Evolutionary conservation across 495 filamentous ascomycete genomes (phyloP).

Genomic region (Pseudevernia furfuracea): DNA sequence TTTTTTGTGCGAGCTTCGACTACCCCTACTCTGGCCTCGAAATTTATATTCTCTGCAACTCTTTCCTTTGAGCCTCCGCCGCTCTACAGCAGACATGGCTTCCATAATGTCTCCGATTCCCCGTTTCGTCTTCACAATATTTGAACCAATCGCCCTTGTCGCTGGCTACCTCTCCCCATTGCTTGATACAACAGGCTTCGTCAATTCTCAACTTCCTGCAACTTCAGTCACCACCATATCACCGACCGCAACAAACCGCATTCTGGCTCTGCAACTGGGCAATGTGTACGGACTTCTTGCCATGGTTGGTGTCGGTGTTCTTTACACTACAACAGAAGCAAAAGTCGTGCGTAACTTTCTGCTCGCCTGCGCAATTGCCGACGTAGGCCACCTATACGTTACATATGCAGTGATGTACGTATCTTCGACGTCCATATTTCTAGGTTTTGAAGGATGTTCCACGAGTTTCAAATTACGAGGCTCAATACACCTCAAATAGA

Average conservation of each 20-base stretch:
- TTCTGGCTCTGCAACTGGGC: constrained; percentile 54
- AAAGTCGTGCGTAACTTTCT: constrained; percentile 62
- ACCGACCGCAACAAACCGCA: constrained; percentile 38
- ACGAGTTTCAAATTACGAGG: no score
- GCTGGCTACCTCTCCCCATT: constrained; percentile 50
- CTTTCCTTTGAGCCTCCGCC: background rate
- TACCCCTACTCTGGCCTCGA: no score
- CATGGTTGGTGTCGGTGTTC: constrained; percentile 50
- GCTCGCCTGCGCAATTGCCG: constrained; percentile 54
- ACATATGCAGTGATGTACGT: constrained; percentile 46
- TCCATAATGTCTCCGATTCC: constrained; percentile 45
- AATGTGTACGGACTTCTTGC: constrained; percentile 62
- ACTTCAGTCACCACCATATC: constrained; percentile 24
- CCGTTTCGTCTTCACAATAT: constrained; percentile 48
- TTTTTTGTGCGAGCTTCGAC: no score
- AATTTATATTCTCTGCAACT: no score
- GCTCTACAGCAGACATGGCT: constrained; percentile 35
- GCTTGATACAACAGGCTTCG: constrained; percentile 50
- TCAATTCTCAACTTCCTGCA: constrained; percentile 48
- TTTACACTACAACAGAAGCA: constrained; percentile 55
- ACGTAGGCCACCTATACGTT: constrained; percentile 61
- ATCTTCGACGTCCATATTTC: background rate
- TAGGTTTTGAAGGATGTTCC: no score
- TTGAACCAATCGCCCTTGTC: constrained; percentile 61
- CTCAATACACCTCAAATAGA: background rate